Percentiles rank a stretch among this genome's conserved stretches.
phyloP scores from a whole-genome alignment of 805 yeast species.

The Wickerhamomyces queroliae region DNA sequence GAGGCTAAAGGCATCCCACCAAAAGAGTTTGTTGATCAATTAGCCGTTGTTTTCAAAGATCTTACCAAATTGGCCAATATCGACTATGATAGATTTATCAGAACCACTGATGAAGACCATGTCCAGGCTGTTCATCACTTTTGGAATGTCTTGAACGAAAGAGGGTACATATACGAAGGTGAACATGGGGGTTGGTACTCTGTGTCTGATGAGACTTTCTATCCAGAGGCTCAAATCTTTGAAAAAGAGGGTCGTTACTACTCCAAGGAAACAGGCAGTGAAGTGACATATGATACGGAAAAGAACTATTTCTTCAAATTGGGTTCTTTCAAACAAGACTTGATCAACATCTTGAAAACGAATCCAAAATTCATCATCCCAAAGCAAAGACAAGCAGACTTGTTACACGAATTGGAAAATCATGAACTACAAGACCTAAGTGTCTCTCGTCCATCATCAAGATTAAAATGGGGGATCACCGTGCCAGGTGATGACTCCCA shows the following conservation, averaged over 20 bases:
- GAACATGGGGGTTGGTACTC: slow-evolving; percentile 93
- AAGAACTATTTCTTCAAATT: slow-evolving; percentile 82
- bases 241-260: slow-evolving; percentile 29
- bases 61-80: slow-evolving; percentile 58
- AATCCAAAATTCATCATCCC: slow-evolving; percentile 69
- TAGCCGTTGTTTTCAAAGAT: slow-evolving; percentile 55
- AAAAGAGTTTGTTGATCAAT: slow-evolving; percentile 63
- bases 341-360: slow-evolving; percentile 42
- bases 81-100: slow-evolving; percentile 66
- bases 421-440: slow-evolving; percentile 60
- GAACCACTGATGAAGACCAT: slow-evolving; percentile 90
- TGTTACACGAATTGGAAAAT: slow-evolving; percentile 52
- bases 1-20: slow-evolving; percentile 47
- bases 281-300: slow-evolving; percentile 73
- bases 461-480: slow-evolving; percentile 84
- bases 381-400: slow-evolving; percentile 40
- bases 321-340: slow-evolving; percentile 46
- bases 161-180: slow-evolving; percentile 75
- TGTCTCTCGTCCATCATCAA: slow-evolving; percentile 74
- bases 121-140: slow-evolving; percentile 52
- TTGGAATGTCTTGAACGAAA: slow-evolving; percentile 58
- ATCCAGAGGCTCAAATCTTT: slow-evolving; percentile 70
- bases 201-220: slow-evolving; percentile 89
- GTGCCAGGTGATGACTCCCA: slow-evolving; percentile 81
- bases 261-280: slow-evolving; percentile 67